Evolutionary conservation across 106 monocot species (phyloP), one percentile per base, ranked within the genome.

Genomic region (Acorus calamus): DNA sequence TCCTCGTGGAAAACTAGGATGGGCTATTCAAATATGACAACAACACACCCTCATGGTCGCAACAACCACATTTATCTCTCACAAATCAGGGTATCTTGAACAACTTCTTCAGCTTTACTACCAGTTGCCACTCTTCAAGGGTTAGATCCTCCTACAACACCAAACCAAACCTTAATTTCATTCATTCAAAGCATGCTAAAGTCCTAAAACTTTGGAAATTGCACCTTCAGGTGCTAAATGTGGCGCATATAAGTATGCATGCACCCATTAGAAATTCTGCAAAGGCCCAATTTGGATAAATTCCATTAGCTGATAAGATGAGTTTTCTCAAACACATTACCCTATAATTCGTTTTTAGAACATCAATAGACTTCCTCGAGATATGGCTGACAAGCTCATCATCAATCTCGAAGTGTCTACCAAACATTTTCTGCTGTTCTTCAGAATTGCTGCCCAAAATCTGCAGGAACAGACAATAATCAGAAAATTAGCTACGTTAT

Each of bases 371-470:
- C 69, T 71, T 87, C 70, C 96, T 80, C 41, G 88, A 71, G 54
- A 98, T 98, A 45, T 74, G 96, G 60, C 96, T 98, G 44, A 88
- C 87, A 52, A 98, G 88, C 71, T 91, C 96, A 83, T 98, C 91
- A 11, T 84, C 84, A 44, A 81, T 76, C 47, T 94, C 85, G 76
- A 98, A 98, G 71, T 98, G 87, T 58, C 92, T 75, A 14, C 87
- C 87, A 79, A 63, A 84, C 76, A 81, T 87, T 66, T 84, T 92
- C 55, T 84, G 84, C 42, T 87, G 81, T 73, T 92, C 92, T 42
- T 92, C 87, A 45, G 91, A 43, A 74, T 57, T 86, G 62, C 60
- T 73, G 52, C 79, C 73, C 12, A 81, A 69, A 10, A 92, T 92
- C 92, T 92, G 78, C 53, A 68, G 13, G 6, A 2, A 63, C 9